phyloP scores from a whole-genome alignment of 176 grass and related monocot genomes.

The Rhynchospora breviuscula region DNA sequence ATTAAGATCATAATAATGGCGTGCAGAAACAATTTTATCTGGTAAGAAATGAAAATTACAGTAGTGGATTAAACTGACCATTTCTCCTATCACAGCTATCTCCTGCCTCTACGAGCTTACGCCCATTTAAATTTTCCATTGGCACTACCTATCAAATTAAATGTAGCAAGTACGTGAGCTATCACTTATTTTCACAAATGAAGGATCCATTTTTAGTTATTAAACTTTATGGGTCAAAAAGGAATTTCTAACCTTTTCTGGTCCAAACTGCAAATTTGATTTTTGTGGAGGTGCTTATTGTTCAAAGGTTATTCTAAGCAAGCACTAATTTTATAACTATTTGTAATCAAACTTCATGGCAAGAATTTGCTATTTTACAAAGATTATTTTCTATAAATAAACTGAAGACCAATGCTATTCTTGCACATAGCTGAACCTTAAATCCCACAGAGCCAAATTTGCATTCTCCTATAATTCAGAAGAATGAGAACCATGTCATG shows the following conservation, averaged over 20 bases:
- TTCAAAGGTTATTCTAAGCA: background rate
- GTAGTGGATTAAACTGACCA: conserved; percentile 41
- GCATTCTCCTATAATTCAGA: conserved; percentile 16
- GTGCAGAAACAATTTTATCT: background rate
- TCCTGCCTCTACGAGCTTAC: conserved; percentile 70
- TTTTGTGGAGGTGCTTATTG: background rate
- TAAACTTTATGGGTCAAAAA: background rate
- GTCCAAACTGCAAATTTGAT: background rate
- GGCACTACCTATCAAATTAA: conserved; percentile 62
- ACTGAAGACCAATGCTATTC: background rate
- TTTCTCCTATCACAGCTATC: conserved; percentile 96
- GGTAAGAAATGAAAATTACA: background rate
- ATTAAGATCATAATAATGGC: background rate
- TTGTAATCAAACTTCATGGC: background rate
- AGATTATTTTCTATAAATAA: conserved; percentile 23
- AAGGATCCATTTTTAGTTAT: background rate
- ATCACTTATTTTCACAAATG: background rate
- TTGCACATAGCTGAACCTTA: conserved; percentile 11
- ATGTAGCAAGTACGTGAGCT: background rate
- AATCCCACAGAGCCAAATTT: conserved; percentile 2
- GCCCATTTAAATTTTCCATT: conserved; percentile 97
- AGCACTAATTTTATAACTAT: background rate
- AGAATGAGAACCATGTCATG: background rate
- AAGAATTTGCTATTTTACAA: conserved; percentile 18
- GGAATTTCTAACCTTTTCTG: background rate